Conservation (phyloP, 768 basidiomycete genomes). For the Lactarius tabidus region DNA sequence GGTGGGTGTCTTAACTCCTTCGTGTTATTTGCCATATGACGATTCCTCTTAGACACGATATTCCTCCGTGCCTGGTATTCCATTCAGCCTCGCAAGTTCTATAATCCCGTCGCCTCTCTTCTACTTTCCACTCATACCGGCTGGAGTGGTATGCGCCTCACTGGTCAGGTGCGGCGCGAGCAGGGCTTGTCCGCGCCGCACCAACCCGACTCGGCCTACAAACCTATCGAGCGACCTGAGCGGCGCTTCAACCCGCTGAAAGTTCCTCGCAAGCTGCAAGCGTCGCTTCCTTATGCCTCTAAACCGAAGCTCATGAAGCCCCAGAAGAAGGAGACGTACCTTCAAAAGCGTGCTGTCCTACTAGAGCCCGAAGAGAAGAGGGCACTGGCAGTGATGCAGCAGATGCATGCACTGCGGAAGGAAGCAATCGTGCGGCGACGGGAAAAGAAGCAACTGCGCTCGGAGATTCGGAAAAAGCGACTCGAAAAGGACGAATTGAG, state of each 20-base stretch:
- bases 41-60: slow-evolving; percentile 65
- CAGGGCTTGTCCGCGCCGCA: slow-evolving; percentile 79
- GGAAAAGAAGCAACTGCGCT: slow-evolving; percentile 84
- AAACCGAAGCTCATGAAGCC: slow-evolving; percentile 83
- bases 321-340: slow-evolving; percentile 74
- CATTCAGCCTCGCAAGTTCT: slow-evolving; percentile 90
- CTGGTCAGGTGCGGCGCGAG: slow-evolving; percentile 87
- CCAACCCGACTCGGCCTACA: slow-evolving; percentile 84
- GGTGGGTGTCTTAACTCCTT: slow-evolving; percentile 49
- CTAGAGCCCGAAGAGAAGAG: slow-evolving; percentile 94
- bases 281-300: slow-evolving; percentile 83
- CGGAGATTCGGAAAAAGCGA: slow-evolving; percentile 64
- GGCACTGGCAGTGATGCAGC: slow-evolving; percentile 86
- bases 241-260: slow-evolving; percentile 90
- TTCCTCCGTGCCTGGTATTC: slow-evolving; percentile 98
- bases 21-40: not conserved
- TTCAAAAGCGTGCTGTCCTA: slow-evolving; percentile 92
- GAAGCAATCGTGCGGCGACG: slow-evolving; percentile 75
- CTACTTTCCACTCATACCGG: slow-evolving; percentile 73
- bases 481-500: slow-evolving; percentile 61
- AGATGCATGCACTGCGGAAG: slow-evolving; percentile 87
- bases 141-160: slow-evolving; percentile 96
- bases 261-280: slow-evolving; percentile 87
- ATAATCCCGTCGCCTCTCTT: slow-evolving; percentile 93
- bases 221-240: slow-evolving; percentile 68